Percentiles rank a stretch among this genome's conserved stretches.
Evolutionary conservation across 2,329 filamentous ascomycete species (phyloP).

Genomic region (Zopfia rhizophila): DNA sequence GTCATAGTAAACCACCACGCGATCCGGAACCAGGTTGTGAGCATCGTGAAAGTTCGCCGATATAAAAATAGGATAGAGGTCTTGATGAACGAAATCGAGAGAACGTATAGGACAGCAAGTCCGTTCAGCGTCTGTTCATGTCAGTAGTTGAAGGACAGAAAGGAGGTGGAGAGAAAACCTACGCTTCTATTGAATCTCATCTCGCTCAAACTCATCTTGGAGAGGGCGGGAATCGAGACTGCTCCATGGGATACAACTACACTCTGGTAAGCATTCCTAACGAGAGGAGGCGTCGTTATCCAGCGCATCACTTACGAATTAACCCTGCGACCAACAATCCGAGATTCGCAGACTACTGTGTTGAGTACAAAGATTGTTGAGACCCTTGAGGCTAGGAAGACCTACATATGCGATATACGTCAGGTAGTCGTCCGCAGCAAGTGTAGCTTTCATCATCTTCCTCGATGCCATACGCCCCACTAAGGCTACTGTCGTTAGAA

Average conservation of each 20-base stretch:
- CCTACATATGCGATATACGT: slow-evolving; percentile 18
- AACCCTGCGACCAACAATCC: slow-evolving; percentile 16
- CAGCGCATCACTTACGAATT: slow-evolving; percentile 14
- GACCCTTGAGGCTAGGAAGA: neutral
- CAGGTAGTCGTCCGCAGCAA: slow-evolving; percentile 12
- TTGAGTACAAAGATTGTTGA: neutral
- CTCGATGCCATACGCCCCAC: slow-evolving; percentile 11
- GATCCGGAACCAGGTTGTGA: slow-evolving; percentile 16
- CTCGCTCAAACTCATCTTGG: too few relatives aligned
- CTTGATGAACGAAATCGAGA: slow-evolving; percentile 21
- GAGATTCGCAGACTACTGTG: slow-evolving; percentile 14
- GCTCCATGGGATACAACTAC: too few relatives aligned
- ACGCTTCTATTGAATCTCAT: too few relatives aligned
- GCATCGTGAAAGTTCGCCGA: slow-evolving; percentile 21
- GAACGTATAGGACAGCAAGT: slow-evolving; percentile 21
- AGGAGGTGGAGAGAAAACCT: too few relatives aligned
- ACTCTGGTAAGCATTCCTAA: slow-evolving; percentile 6
- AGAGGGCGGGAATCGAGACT: too few relatives aligned
- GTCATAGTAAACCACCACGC: slow-evolving; percentile 16
- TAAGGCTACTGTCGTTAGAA: slow-evolving; percentile 14
- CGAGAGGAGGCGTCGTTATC: slow-evolving; percentile 9
- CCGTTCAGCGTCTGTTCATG: too few relatives aligned
- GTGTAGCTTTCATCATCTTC: slow-evolving; percentile 10
- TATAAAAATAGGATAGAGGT: slow-evolving; percentile 26
- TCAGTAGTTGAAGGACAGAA: too few relatives aligned